phyloP scores from a whole-genome alignment of 495 filamentous ascomycete species.

The Cercophora scortea region DNA sequence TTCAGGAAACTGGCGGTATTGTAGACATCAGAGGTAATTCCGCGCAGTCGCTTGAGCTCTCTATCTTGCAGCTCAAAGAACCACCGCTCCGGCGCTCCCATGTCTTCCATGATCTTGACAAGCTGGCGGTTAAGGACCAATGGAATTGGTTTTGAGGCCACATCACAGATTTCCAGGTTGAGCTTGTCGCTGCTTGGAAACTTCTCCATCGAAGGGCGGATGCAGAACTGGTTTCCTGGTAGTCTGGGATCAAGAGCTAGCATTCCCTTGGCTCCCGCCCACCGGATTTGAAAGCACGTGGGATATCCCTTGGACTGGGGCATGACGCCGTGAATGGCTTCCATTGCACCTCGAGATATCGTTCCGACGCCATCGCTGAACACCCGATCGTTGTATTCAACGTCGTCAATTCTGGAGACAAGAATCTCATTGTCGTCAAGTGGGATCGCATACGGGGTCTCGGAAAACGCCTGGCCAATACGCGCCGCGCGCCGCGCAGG shows the following conservation, averaged over 20 bases:
- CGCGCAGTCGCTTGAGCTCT: slow-evolving; percentile 49
- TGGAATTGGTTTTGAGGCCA: slow-evolving; percentile 54
- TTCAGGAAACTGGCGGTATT: slow-evolving; percentile 60
- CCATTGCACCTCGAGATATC: slow-evolving; percentile 49
- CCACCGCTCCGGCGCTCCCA: slow-evolving; percentile 40
- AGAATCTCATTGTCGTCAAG: slow-evolving; percentile 24
- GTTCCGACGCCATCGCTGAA: slow-evolving; percentile 79
- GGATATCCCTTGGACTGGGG: slow-evolving; percentile 35
- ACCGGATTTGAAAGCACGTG: slow-evolving; percentile 65
- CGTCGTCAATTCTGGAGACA: slow-evolving; percentile 33
- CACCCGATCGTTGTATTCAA: slow-evolving; percentile 35
- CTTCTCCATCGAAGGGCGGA: slow-evolving; percentile 72
- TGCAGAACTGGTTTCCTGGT: slow-evolving; percentile 40
- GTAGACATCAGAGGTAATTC: slow-evolving; percentile 40
- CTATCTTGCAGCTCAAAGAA: slow-evolving; percentile 55
- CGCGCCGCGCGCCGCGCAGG: slow-evolving; percentile 73
- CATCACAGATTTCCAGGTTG: slow-evolving; percentile 68
- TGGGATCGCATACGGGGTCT: slow-evolving; percentile 53
- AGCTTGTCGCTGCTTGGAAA: slow-evolving; percentile 48
- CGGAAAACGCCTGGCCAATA: slow-evolving; percentile 78
- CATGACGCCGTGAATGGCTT: slow-evolving; percentile 43
- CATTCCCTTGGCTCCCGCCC: slow-evolving; percentile 65
- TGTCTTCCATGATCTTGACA: slow-evolving; percentile 79
- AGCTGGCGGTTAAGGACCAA: slow-evolving; percentile 66
- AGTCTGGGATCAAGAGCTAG: slow-evolving; percentile 56